These are phyloP conservation scores for Yamadazyma buinensis DNA, from an alignment of 1,139 yeast species.

Conservation along the genomic window DNA sequence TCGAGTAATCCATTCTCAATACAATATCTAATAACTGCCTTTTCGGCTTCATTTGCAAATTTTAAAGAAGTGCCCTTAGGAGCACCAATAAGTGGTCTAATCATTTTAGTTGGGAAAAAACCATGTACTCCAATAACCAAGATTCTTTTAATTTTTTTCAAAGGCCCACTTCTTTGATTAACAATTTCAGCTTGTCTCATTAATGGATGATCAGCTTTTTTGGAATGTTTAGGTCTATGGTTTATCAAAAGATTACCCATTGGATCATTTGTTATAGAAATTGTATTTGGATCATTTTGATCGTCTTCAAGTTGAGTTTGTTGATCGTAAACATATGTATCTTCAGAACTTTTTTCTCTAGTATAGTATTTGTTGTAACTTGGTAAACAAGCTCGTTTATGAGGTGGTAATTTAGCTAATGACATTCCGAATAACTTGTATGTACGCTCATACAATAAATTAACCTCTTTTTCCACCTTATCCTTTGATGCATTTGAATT, in stretches of 20 bases:
- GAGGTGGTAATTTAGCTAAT: constrained; percentile 33
- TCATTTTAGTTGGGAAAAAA: constrained; percentile 57
- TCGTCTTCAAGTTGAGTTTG: constrained; percentile 26
- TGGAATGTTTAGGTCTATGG: constrained; percentile 14
- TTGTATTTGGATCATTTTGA: constrained; percentile 28
- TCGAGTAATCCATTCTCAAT: constrained; percentile 45
- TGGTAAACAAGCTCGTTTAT: constrained; percentile 44
- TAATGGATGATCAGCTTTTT: constrained; percentile 6
- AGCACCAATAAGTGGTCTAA: constrained; percentile 63
- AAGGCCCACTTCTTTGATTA: constrained; percentile 28
- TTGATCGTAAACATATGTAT: constrained; percentile 17
- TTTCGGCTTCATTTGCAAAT: constrained; percentile 74
- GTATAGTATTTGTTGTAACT: constrained; percentile 34
- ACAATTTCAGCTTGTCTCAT: constrained; percentile 23
- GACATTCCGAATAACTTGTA: constrained; percentile 41
- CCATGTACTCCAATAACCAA: constrained; percentile 75
- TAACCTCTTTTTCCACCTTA: constrained; percentile 33
- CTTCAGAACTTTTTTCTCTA: constrained; percentile 11
- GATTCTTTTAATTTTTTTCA: constrained; percentile 44
- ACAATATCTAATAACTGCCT: constrained; percentile 72
- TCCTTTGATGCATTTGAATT: constrained; percentile 15
- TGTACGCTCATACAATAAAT: constrained; percentile 35
- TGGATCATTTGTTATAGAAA: constrained; percentile 41
- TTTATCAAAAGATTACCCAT: constrained; percentile 45
- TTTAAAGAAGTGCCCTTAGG: constrained; percentile 33